Evolutionary conservation across 139 green algal genomes (phyloP), one percentile per base, ranked within the genome.

Genomic region (Pleodorina starrii): DNA sequence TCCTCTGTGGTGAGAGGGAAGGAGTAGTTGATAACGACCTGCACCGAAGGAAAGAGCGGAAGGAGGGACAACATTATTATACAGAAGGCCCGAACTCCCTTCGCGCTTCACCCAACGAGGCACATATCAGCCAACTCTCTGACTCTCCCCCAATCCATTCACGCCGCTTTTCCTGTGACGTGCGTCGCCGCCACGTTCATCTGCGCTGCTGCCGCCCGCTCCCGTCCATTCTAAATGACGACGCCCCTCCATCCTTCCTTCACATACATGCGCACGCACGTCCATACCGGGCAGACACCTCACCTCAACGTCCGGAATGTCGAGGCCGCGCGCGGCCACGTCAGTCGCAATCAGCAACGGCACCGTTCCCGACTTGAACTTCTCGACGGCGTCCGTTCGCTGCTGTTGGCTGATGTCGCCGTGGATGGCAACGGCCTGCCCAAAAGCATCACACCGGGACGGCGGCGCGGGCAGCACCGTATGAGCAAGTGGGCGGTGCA

Each of bases 1-100:
- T 99, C 98, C 93, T 99, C 98, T 6, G 94, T 98, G 1, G 97
- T 99, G 21, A 99, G 91, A 0, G 98, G 98, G 91, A 99, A 99
- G 57, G 93, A 96, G 93, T 99, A 99, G 94, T 99, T 99, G 89
- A 99, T 98, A 1, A 99, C 98, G n/a, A 95, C 93, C 88, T 91
- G 63, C 54, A 43, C n/a, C n/a, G n/a, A n/a, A n/a, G n/a, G 75
- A 11, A 44, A 44, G 50, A 35, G 32, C 36, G 5, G 17, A 84
- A 84, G 7, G 54, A 66, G 25, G 54, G 21, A 25, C 25, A 32
- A 66, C 25, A 4, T 5, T 5, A 7, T 32, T 66, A 25, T 12
- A 21, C 29, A 21, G 21, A 7, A 12, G 7, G 29, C 6, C 54
- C 54, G 9, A 32, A 12, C 6, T 66, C 29, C 54, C 54, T 25